Evolutionary conservation across 2,329 filamentous ascomycete genomes (phyloP).

Genomic region (Colletotrichum higginsianum): DNA sequence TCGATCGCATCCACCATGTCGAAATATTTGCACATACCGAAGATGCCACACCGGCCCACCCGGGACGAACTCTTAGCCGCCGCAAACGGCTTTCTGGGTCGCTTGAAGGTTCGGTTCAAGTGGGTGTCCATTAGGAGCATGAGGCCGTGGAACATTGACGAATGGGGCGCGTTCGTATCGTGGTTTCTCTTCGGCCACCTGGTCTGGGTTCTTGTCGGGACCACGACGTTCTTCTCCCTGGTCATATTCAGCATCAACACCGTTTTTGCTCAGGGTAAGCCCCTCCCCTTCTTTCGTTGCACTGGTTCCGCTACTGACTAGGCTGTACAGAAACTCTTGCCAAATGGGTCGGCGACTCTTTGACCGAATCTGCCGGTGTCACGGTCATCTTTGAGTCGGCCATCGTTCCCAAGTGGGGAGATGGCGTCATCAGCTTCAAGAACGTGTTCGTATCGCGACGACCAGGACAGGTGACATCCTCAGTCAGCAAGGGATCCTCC

Average conservation of each 20-base stretch:
- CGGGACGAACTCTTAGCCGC: constrained; percentile 95
- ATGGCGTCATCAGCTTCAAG: constrained; percentile 95
- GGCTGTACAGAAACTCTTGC: constrained; percentile 83
- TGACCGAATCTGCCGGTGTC: constrained; percentile 92
- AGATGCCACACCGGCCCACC: constrained; percentile 88
- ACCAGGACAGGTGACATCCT: constrained; percentile 84
- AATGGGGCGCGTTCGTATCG: constrained; percentile 93
- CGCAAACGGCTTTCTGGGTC: constrained; percentile 92
- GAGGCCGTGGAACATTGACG: constrained; percentile 94
- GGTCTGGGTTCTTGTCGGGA: constrained; percentile 95
- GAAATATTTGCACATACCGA: constrained; percentile 73
- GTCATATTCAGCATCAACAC: constrained; percentile 94
- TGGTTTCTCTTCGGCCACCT: constrained; percentile 96
- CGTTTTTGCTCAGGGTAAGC: constrained; percentile 89
- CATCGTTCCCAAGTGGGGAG: constrained; percentile 95
- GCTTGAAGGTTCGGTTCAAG: constrained; percentile 92
- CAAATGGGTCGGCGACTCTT: constrained; percentile 93
- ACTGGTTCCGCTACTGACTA: constrained; percentile 41
- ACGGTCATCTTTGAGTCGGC: constrained; percentile 98
- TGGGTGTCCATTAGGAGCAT: constrained; percentile 97
- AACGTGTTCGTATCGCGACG: constrained; percentile 96
- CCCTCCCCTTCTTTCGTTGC: background rate
- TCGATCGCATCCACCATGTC: constrained; percentile 67
- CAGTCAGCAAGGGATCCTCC: constrained; percentile 94
- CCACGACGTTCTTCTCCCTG: constrained; percentile 96